Conservation (phyloP, 345 rosid species). For the Rubroshorea leprosula region DNA sequence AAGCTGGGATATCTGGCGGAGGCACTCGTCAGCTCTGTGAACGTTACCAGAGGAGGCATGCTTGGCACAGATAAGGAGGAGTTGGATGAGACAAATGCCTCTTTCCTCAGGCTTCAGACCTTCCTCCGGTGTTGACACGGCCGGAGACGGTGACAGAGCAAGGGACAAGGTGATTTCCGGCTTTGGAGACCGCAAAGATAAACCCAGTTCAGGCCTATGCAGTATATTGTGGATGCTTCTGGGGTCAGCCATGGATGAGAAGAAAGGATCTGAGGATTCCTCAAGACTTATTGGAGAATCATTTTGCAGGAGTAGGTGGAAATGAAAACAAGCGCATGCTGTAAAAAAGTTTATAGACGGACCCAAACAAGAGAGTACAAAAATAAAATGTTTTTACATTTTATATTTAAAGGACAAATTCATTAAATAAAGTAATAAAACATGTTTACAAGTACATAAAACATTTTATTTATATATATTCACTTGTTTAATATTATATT, state of each 20-base stretch:
- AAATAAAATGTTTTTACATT: conserved; percentile 1
- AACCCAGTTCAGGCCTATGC: conserved; percentile 16
- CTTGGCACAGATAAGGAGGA: conserved; percentile 38
- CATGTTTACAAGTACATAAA: no score
- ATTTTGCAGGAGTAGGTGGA: conserved; percentile 9
- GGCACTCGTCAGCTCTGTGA: conserved; percentile 35
- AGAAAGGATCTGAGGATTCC: background rate
- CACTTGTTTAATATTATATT: no score
- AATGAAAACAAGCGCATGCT: conserved; percentile 6
- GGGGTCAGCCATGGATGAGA: no score
- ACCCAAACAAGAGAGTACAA: conserved; percentile 21
- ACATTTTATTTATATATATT: no score
- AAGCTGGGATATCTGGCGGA: conserved; percentile 33
- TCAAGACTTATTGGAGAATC: conserved; percentile 17
- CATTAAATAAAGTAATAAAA: no score
- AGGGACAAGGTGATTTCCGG: conserved; percentile 47
- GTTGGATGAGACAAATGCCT: conserved; percentile 42
- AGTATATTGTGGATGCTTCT: background rate
- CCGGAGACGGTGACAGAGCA: conserved; percentile 20
- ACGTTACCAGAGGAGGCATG: conserved; percentile 49
- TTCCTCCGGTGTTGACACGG: conserved; percentile 1
- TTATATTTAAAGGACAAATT: background rate
- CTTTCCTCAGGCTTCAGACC: conserved; percentile 28
- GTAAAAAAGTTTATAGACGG: conserved; percentile 13
- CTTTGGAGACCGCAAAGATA: conserved; percentile 15